Evolutionary conservation across 192 early-diverging fungal genomes (phyloP), one percentile per base, ranked within the genome.

Genomic region (Bifiguratus adelaidae): DNA sequence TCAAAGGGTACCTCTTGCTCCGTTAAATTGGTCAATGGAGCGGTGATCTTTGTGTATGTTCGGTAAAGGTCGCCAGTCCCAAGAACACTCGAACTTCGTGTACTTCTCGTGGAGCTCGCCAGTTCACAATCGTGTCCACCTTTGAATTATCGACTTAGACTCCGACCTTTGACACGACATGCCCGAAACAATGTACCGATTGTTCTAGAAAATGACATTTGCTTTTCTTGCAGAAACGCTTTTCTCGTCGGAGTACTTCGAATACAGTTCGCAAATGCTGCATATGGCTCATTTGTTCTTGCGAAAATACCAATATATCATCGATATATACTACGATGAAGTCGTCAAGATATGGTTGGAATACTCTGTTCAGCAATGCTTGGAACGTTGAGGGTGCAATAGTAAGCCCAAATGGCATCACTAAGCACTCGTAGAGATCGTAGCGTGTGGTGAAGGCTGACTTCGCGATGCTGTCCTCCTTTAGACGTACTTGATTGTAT

Each of bases 381-480:
- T 65, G 50, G 16, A 65, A 65, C 1, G 52, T 50, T 0, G 47
- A 30, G 0, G 48, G 42, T 0, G 53, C 50, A 41, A 60, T 59
- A 86, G 58, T 61, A 3, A 86, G 41, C 0, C 83, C 81, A 44
- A 82, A 78, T 0, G 78, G 80, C 44, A 85, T 50, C 9, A 81
- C 76, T 0, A 54, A 26, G 28, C 53, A 81, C 44, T 71, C 52
- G 20, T 41, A 70, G 1, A 50, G 56, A 0, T 65, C 61, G 2
- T 49, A 53, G 0, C 52, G 36, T 0, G 60, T 57, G 0, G 41
- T 42, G 33, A 74, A 71, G 0, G 63, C 65, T 0, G 65, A 71
- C 0, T 67, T 54, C 2, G 19, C 7, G 7, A 61, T 33, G 26
- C 70, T 61, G 0, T 52, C 44, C 2, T 37, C n/a, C 0, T 36